These are phyloP conservation scores for Nidularia pulvinata DNA, from an alignment of 768 basidiomycete species.

Conservation along the genomic window DNA sequence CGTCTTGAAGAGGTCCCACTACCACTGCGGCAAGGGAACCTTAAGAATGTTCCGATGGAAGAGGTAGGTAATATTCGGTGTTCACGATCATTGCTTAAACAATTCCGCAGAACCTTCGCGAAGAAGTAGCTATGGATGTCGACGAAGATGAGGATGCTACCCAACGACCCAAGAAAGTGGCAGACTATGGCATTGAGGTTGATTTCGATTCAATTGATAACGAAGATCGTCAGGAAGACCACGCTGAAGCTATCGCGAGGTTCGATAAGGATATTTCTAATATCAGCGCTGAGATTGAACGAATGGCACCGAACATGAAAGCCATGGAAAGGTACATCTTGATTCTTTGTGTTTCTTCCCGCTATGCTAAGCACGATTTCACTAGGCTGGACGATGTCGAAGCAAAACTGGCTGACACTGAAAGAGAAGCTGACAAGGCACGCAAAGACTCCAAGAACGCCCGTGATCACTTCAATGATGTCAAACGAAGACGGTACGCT, in stretches of 20 bases:
- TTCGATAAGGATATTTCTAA: constrained; percentile 75
- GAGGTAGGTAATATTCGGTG: constrained; percentile 54
- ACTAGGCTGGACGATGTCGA: constrained; percentile 82
- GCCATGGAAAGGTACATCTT: constrained; percentile 80
- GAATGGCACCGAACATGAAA: constrained; percentile 96
- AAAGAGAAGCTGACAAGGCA: constrained; percentile 91
- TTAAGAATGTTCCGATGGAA: constrained; percentile 92
- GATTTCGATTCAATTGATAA: constrained; percentile 78
- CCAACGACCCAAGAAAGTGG: constrained; percentile 68
- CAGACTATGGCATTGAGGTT: constrained; percentile 89
- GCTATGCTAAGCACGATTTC: not conserved
- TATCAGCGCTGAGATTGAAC: constrained; percentile 79
- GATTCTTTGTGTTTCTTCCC: not conserved
- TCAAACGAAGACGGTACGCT: constrained; percentile 76
- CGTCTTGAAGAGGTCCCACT: constrained; percentile 90
- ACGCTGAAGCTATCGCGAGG: constrained; percentile 63
- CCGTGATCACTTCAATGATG: constrained; percentile 89
- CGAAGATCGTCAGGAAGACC: constrained; percentile 71
- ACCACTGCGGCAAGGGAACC: constrained; percentile 71
- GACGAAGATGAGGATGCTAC: constrained; percentile 87
- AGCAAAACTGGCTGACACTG: constrained; percentile 82
- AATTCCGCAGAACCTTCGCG: constrained; percentile 65
- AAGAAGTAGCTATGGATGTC: constrained; percentile 90
- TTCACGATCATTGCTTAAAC: not conserved
- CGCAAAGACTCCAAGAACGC: constrained; percentile 88